Base-by-base conservation (phyloP, 495 filamentous ascomycete species). In the Cercophora sp. region DNA sequence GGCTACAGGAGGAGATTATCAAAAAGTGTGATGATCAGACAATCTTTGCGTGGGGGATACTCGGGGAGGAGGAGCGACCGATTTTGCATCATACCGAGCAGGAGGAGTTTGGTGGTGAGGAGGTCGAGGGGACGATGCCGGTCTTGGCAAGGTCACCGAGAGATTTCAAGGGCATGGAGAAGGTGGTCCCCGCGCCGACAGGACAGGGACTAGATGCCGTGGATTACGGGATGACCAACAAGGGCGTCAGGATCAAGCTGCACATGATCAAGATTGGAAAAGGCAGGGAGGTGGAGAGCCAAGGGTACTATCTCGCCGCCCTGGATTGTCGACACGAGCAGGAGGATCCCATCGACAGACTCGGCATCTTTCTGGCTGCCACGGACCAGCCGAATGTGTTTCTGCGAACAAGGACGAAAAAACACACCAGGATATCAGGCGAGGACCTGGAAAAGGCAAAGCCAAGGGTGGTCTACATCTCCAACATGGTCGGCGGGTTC, bases 1-100 rank as follows among this genome's bases (percentile, higher is more conserved):
- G 69, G 4, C 58, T 72, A 2, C 61, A 64, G 26, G 57, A 64
- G 8, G 65, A 71, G 47, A 67, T 67, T 36, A 58, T 67, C 26
- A 48, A 45, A n/a, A 45, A 45, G 4, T 58, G 48, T 15, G 59
- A 64, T 46, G 63, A 66, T 51, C 58, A 60, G n/a, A 55, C 62
- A 18, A 48, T 65, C 22, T 58, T 65, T 22, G 62, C 62, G 40
- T 65, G 62, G 62, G 62, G 40, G 16, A 43, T 43, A 2, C n/a
- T 43, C 6, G 22, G 22, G 16, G 19, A 43, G 13, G 40, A 43
- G 22, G 40, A 43, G 8, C 5, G n/a, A 2, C 40, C 40, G 8
- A 22, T 43, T 4, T 24, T 43, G 13, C 40, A 43, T 22, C 40
- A 43, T 22, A 43, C 40, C 2, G 22, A 11, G n/a, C 20, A 48